Evolutionary conservation across 768 basidiomycete genomes (phyloP), one percentile per base, ranked within the genome.

Genomic region (Russula griseocarnosa): DNA sequence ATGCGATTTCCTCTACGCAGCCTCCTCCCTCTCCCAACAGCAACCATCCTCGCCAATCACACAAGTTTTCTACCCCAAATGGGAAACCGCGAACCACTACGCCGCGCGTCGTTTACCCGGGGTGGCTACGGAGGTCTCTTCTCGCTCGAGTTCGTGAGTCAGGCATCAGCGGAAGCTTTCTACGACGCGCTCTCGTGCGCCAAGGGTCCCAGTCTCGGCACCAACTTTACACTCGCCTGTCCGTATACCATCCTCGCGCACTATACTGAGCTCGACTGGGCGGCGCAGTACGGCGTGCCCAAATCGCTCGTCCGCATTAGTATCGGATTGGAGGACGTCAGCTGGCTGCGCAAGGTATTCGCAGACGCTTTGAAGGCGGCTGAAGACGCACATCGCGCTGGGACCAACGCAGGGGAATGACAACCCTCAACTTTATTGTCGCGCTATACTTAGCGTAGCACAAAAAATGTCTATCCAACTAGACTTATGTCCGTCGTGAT

Each of bases 221-320:
- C 96, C 24, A 97, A 93, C 79, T 98, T 98, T 74, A 98, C 96
- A 2, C 81, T 98, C 34, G 93, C 94, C 36, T 94, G 87, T 68
- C 96, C 95, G 28, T 98, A 92, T 73, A 91, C 92, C 11, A 86
- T 98, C 62, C 79, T 99, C 28, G 96, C 92, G 42, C 96, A 98
- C 74, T 98, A 85, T 68, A 72, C 76, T 0, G 96, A 99, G 75
- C 76, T 96, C 66, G 91, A 89, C 42, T 99, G 96, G 96, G 96
- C 95, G 18, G 86, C 83, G 55, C 76, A 80, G 65, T 96, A 84
- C 75, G 94, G 92, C 22, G 92, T 99, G 14, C 92, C 96, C 70
- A 77, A 78, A 58, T 86, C 85, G 5, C 75, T 99, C 50, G 91
- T 99, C 11, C 80, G 96, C 63, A 83, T 98, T 36, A 94, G 89